A percentile compares a stretch with the other conserved stretches of the same genome.
Evolutionary conservation across 2,329 filamentous ascomycete species (phyloP).

Genomic region (Fusarium pseudocircinatum): DNA sequence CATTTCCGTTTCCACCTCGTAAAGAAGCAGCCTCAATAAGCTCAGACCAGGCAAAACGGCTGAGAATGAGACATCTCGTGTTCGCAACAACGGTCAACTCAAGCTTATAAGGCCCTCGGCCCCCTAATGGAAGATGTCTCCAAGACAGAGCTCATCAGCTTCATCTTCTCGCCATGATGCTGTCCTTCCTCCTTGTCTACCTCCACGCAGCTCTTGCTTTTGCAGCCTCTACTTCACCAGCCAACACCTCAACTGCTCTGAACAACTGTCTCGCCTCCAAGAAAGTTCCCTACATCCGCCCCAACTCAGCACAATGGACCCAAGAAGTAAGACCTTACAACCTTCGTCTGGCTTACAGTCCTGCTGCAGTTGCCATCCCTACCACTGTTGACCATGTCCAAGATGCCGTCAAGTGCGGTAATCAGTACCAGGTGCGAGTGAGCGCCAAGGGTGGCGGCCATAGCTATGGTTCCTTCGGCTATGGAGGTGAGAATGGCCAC

Average conservation of each 20-base stretch:
- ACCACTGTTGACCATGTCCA: slow-evolving; percentile 52
- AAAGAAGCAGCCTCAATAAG: slow-evolving; percentile 2
- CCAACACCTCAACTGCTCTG: slow-evolving; percentile 16
- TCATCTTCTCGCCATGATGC: neutral
- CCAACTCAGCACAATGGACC: slow-evolving; percentile 44
- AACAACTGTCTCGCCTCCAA: slow-evolving; percentile 41
- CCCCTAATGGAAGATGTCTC: neutral
- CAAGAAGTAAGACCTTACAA: slow-evolving; percentile 48
- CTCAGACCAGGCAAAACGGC: neutral
- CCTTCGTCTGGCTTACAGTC: slow-evolving; percentile 45
- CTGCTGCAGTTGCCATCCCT: slow-evolving; percentile 46
- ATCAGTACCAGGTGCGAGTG: slow-evolving; percentile 54
- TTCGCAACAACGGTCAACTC: neutral
- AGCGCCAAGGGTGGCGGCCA: slow-evolving; percentile 63
- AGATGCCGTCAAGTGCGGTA: slow-evolving; percentile 57
- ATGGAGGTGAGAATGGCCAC: slow-evolving; percentile 53
- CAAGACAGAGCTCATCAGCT: neutral
- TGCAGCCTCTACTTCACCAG: neutral
- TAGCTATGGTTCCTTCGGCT: slow-evolving; percentile 61
- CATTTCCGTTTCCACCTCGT: slow-evolving; percentile 21
- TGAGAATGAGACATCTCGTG: neutral
- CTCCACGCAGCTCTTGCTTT: neutral
- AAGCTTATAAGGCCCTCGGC: neutral
- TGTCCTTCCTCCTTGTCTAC: slow-evolving; percentile 7
- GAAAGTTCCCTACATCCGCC: slow-evolving; percentile 30